Conservation (phyloP, 768 basidiomycete species). For the Auricularia cornea region DNA sequence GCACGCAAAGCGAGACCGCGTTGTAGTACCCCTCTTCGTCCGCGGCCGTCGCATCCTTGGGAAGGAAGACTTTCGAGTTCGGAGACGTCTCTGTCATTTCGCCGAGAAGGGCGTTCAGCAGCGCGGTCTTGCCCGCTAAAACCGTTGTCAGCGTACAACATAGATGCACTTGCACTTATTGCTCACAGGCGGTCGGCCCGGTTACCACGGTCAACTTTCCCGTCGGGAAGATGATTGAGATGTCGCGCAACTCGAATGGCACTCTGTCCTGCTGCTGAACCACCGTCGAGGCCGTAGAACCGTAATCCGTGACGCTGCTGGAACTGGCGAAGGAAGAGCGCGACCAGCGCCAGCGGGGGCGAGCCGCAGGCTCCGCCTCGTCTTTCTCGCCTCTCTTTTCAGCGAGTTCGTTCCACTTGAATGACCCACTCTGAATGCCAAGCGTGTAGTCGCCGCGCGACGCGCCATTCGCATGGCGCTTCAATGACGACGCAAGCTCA, state of each 20-base stretch:
- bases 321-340: not conserved
- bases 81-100: conserved; percentile 8
- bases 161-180: not conserved
- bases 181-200: conserved; percentile 31
- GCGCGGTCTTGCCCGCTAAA: conserved; percentile 25
- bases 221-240: conserved; percentile 63
- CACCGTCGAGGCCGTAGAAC: conserved; percentile 16
- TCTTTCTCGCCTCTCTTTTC: no score
- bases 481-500: conserved; percentile 56
- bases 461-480: conserved; percentile 19
- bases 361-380: conserved; percentile 1
- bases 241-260: conserved; percentile 56
- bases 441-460: conserved; percentile 35
- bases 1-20: conserved; percentile 62
- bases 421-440: conserved; percentile 49
- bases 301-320: not conserved
- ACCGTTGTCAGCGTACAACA: not conserved
- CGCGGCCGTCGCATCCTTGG: conserved; percentile 23
- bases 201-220: conserved; percentile 63
- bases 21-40: conserved; percentile 27
- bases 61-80: conserved; percentile 19
- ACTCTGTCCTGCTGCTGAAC: conserved; percentile 15
- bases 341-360: not conserved
- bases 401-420: conserved; percentile 56
- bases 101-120: conserved; percentile 23